Percentiles rank a stretch among this genome's conserved stretches.
These are phyloP conservation scores for Podila horticola DNA, from an alignment of 192 early-diverging fungal species.

Conservation along the genomic window DNA sequence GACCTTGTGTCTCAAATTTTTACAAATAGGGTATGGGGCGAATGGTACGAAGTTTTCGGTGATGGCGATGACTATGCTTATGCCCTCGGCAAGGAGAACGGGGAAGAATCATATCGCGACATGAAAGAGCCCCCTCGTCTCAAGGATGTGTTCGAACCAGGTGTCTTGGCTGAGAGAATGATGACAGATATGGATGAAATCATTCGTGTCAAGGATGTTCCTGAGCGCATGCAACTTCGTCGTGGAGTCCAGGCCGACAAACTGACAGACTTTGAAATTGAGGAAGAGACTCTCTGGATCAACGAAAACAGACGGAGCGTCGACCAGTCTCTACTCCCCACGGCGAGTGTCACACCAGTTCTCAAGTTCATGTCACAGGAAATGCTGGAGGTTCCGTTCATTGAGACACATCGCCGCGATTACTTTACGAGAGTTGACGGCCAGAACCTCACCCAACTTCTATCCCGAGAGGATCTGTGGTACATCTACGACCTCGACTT, in stretches of 20 bases:
- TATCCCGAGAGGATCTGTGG: constrained; percentile 85
- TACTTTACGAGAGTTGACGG: constrained; percentile 70
- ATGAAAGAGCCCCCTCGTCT: constrained; percentile 66
- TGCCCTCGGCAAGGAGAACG: constrained; percentile 57
- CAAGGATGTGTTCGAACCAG: constrained; percentile 80
- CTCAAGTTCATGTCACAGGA: constrained; percentile 66
- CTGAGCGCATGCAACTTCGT: constrained; percentile 91
- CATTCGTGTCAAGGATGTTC: constrained; percentile 88
- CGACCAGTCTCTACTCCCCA: constrained; percentile 26
- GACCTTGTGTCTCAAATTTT: constrained; percentile 4
- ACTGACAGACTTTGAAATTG: constrained; percentile 68
- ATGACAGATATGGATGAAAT: constrained; percentile 93
- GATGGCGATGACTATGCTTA: constrained; percentile 91
- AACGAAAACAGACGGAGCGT: constrained; percentile 32
- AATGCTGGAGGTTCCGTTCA: constrained; percentile 92
- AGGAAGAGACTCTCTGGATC: constrained; percentile 74
- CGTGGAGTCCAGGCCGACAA: constrained; percentile 49
- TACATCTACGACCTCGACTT: constrained; percentile 86
- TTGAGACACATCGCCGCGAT: constrained; percentile 87
- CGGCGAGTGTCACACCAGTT: constrained; percentile 39
- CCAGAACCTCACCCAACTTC: constrained; percentile 59
- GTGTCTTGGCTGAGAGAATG: constrained; percentile 86
- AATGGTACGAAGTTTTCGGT: constrained; percentile 93
- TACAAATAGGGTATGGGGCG: constrained; percentile 67
- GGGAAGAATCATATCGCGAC: constrained; percentile 43